These are phyloP conservation scores for Hymenotorrendiella dingleyae DNA, from an alignment of 2,329 filamentous ascomycete species.

Conservation along the genomic window DNA sequence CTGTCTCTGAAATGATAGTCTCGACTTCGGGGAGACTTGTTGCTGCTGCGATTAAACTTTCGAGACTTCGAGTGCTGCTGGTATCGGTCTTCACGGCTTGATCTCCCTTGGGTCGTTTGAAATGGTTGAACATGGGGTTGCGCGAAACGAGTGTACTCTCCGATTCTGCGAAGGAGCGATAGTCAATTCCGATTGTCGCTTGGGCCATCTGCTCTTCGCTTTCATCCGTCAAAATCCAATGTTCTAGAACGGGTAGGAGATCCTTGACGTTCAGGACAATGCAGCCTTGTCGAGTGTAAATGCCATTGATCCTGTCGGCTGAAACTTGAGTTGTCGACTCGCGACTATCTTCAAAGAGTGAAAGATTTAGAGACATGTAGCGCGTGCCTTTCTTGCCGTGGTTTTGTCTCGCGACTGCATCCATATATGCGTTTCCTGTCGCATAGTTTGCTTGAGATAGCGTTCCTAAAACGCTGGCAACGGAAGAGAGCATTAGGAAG, in stretches of 20 bases:
- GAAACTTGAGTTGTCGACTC: neutral
- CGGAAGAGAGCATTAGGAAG: conserved; percentile 30
- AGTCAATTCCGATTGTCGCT: conserved; percentile 6
- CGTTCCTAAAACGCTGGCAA: conserved; percentile 19
- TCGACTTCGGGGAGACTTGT: neutral
- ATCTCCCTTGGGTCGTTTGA: neutral
- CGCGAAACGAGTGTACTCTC: conserved; percentile 3
- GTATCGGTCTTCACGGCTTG: neutral
- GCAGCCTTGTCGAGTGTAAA: conserved; percentile 8
- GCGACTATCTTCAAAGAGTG: conserved; percentile 2
- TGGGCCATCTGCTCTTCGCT: conserved; percentile 16
- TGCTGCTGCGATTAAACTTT: neutral
- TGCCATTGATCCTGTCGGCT: conserved; percentile 8
- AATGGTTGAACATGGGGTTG: conserved; percentile 8
- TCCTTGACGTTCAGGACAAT: conserved; percentile 22
- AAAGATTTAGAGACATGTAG: no score
- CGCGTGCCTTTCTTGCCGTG: neutral
- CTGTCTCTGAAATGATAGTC: neutral
- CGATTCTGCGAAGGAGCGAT: conserved; percentile 4
- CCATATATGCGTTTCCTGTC: conserved; percentile 26
- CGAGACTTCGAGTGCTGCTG: neutral
- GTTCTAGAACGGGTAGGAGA: conserved; percentile 19
- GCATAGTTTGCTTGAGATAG: conserved; percentile 13
- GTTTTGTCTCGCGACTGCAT: conserved; percentile 9
- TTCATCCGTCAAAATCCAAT: conserved; percentile 19